Base-by-base conservation (phyloP, 495 filamentous ascomycete genomes). In the Platismatia glauca region DNA sequence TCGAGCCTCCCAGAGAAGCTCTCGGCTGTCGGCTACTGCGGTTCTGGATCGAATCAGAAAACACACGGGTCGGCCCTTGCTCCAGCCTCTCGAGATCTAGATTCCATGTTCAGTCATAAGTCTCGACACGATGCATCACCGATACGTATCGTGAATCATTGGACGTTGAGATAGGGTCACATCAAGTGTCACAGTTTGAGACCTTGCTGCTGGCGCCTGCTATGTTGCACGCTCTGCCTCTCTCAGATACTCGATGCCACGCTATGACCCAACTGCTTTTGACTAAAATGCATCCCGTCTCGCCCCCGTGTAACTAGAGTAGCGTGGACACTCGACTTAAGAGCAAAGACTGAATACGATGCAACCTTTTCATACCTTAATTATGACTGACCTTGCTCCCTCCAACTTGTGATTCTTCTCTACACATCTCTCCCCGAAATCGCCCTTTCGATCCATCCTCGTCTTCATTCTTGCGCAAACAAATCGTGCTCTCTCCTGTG, bases 31-130 rank as follows among this genome's bases (percentile, higher is more conserved):
- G 34, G 34, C 34, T 35, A 35, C 9, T 4, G 34, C 34, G 34
- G 5, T 35, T 35, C 46, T n/a, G 66, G 64, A 11, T 60, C 59
- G 0, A 66, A 60, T 62, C 34, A 35, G 34, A 35, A 9, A 35
- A 9, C 34, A 35, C 34, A 35, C 34, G 34, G 34, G 5, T 35
- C 34, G 34, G 34, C 5, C 34, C 34, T 35, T 35, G 4, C 34
- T 35, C 34, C 9, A 35, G n/a, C n/a, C n/a, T n/a, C n/a, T n/a
- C n/a, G n/a, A n/a, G n/a, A n/a, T n/a, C n/a, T n/a, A n/a, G n/a
- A n/a, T n/a, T n/a, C n/a, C n/a, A n/a, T n/a, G n/a, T n/a, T n/a
- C n/a, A n/a, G n/a, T n/a, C n/a, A n/a, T n/a, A n/a, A n/a, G n/a
- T n/a, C n/a, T n/a, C n/a, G n/a, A n/a, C n/a, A n/a, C n/a, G n/a